phyloP scores from a whole-genome alignment of 2,329 filamentous ascomycete genomes.

The Colletotrichum sp. region DNA sequence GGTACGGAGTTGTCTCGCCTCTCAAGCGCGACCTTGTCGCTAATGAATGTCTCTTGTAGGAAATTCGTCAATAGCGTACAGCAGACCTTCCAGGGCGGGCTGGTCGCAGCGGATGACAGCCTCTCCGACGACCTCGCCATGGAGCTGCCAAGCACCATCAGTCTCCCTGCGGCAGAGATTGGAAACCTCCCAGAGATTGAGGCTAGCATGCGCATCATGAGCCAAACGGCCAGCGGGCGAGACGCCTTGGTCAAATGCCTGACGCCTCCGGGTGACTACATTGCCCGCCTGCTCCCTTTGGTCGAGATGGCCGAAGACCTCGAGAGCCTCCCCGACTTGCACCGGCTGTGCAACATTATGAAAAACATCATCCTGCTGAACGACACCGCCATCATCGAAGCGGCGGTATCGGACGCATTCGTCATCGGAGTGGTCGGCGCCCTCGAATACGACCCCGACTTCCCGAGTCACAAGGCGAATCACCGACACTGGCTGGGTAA shows the following conservation, averaged over 20 bases:
- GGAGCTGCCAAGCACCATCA: constrained; percentile 73
- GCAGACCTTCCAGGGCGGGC: constrained; percentile 67
- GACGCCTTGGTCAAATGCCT: constrained; percentile 90
- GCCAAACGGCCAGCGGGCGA: constrained; percentile 74
- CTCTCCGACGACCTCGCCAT: constrained; percentile 85
- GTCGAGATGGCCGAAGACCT: constrained; percentile 91
- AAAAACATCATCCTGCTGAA: constrained; percentile 95
- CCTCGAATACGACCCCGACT: constrained; percentile 97
- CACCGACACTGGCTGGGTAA: constrained; percentile 92
- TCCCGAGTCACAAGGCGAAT: constrained; percentile 96
- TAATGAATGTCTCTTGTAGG: constrained; percentile 52
- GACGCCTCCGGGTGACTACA: constrained; percentile 78
- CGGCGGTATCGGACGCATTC: constrained; percentile 87
- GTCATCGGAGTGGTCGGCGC: constrained; percentile 93
- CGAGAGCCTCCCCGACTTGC: constrained; percentile 84
- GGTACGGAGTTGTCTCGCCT: constrained; percentile 57
- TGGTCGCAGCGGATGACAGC: constrained; percentile 77
- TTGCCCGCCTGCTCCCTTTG: constrained; percentile 83
- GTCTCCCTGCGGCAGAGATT: constrained; percentile 81
- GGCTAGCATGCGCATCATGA: constrained; percentile 79
- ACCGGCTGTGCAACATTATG: constrained; percentile 96
- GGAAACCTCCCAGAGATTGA: constrained; percentile 86
- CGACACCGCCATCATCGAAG: constrained; percentile 93
- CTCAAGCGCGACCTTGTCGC: background rate
- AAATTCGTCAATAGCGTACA: constrained; percentile 91